phyloP scores from a whole-genome alignment of 169 alveolate species.

The Plasmodium reichenowi region DNA sequence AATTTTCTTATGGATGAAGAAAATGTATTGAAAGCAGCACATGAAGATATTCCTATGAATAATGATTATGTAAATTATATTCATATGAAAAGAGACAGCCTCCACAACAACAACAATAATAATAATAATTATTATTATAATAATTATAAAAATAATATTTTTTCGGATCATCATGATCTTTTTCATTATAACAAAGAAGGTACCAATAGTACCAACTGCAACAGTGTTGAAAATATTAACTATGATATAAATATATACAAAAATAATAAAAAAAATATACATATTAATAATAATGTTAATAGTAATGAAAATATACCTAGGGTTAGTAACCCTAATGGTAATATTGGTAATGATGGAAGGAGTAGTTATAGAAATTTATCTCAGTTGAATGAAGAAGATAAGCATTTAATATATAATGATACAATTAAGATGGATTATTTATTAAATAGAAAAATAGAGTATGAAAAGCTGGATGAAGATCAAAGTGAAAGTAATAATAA shows the following conservation, averaged over 20 bases:
- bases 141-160: not conserved
- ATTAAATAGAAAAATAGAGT: constrained; percentile 38
- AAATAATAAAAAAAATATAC: not conserved
- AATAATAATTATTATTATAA: not conserved
- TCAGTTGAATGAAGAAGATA: not conserved
- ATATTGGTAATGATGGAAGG: constrained; percentile 6
- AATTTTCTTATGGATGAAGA: constrained; percentile 8
- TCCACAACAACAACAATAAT: not conserved
- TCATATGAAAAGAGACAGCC: not conserved
- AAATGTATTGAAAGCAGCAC: constrained; percentile 14
- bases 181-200: constrained; percentile 26
- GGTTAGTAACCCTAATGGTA: constrained; percentile 8
- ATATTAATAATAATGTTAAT: not conserved
- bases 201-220: constrained; percentile 48
- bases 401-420: constrained; percentile 19
- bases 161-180: constrained; percentile 1
- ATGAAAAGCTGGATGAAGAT: constrained; percentile 32
- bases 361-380: constrained; percentile 15
- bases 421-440: constrained; percentile 8
- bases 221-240: constrained; percentile 54
- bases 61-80: constrained; percentile 24
- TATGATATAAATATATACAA: constrained; percentile 1
- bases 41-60: constrained; percentile 18
- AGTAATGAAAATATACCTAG: not conserved
- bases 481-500: constrained; percentile 12